Percentiles rank a stretch among this genome's conserved stretches.
Conservation (phyloP, 805 yeast genomes). For the Kockiozyma suomiensis region DNA sequence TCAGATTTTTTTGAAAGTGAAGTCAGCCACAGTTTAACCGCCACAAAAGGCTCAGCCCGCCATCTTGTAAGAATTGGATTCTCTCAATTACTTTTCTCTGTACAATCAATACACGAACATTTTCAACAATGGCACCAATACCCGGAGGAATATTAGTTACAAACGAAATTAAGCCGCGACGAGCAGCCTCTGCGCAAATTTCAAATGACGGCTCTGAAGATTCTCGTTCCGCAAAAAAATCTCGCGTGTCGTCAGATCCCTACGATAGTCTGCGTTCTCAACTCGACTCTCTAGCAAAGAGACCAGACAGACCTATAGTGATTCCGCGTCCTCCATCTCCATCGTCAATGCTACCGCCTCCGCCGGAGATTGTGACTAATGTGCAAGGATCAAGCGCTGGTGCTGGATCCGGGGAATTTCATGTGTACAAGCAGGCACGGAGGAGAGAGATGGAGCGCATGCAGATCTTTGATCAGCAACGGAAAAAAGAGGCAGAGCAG, state of each 20-base stretch:
- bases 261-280: constrained; percentile 18
- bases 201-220: neutral
- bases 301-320: constrained; percentile 19
- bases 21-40: neutral
- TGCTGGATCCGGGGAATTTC: constrained; percentile 47
- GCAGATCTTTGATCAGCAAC: constrained; percentile 35
- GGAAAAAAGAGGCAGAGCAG: constrained; percentile 32
- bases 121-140: constrained; percentile 14
- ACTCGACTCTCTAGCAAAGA: constrained; percentile 13
- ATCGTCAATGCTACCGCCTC: constrained; percentile 31
- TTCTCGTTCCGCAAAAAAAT: neutral
- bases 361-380: constrained; percentile 39
- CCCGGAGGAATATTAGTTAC: constrained; percentile 15
- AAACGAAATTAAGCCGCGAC: constrained; percentile 16
- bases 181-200: neutral
- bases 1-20: neutral
- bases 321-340: constrained; percentile 26
- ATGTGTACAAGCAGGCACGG: constrained; percentile 42
- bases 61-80: too few relatives aligned
- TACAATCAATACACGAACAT: neutral
- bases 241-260: constrained; percentile 16
- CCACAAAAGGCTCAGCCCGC: neutral
- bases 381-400: constrained; percentile 43
- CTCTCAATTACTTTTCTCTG: too few relatives aligned
- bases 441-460: constrained; percentile 40